phyloP scores from a whole-genome alignment of 1,284 basidiomycete species.

The Schizophyllum amplum region DNA sequence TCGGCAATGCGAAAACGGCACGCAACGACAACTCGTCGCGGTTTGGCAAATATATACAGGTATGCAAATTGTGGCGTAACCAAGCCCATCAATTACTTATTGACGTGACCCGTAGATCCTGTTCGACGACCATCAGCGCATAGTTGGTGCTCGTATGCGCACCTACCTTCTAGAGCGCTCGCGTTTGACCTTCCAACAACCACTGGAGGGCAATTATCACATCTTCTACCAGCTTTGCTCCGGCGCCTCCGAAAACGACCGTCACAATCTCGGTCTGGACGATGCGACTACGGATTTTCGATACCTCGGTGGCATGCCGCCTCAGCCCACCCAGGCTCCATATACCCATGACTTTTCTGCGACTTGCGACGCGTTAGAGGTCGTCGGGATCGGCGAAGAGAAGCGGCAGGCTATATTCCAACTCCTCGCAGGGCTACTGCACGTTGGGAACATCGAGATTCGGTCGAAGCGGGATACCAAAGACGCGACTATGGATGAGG shows the following conservation, averaged over 20 bases:
- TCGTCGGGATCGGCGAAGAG: conserved; percentile 94
- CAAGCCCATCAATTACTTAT: neutral
- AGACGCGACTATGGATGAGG: conserved; percentile 82
- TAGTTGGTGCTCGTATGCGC: conserved; percentile 94
- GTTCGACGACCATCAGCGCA: conserved; percentile 91
- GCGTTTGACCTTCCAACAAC: conserved; percentile 93
- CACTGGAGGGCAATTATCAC: conserved; percentile 97
- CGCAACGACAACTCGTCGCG: conserved; percentile 98
- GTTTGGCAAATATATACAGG: conserved; percentile 99
- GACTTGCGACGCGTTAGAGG: conserved; percentile 91
- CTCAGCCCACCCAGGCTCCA: conserved; percentile 66
- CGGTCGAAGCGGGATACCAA: conserved; percentile 55
- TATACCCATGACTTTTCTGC: conserved; percentile 93
- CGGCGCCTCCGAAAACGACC: conserved; percentile 89
- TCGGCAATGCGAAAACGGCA: conserved; percentile 98
- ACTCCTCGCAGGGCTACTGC: conserved; percentile 86
- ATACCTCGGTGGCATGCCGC: conserved; percentile 87
- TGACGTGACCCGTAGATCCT: conserved; percentile 62
- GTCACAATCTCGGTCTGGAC: conserved; percentile 88
- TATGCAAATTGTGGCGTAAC: conserved; percentile 25
- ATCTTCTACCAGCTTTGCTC: conserved; percentile 99
- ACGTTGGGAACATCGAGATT: conserved; percentile 95
- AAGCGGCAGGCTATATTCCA: conserved; percentile 98
- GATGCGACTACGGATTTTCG: conserved; percentile 81
- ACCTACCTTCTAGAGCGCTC: conserved; percentile 99